Base-by-base conservation (phyloP, 768 basidiomycete genomes). In the Mycena venus region DNA sequence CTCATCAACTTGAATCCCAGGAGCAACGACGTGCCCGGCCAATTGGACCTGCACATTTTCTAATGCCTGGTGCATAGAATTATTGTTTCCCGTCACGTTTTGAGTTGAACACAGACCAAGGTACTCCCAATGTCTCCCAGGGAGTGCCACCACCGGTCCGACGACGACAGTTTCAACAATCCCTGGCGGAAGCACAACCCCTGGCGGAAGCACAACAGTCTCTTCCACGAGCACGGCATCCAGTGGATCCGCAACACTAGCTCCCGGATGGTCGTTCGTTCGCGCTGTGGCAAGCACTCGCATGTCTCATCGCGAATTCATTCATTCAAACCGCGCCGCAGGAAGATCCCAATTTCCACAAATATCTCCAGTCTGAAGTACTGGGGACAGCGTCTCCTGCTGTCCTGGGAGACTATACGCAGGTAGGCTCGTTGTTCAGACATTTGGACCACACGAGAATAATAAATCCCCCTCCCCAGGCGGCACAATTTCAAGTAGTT, bases 261-360 rank as follows among this genome's bases (percentile, higher is more conserved):
- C 81, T 9, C 79, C 90, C 15, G 87, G 87, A 8, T 86, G 88
- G 72, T 88, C 88, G 11, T 91, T 90, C 84, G 89, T 92, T 74
- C 88, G 90, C 70, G 88, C 90, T 11, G 90, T 90, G 25, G 89
- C 90, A 78, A 68, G 88, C 82, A 15, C 25, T 4, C 27, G 27
- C 21, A 36, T 3, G 31, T 44, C 49, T 36, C 17, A 64, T 6
- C 6, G 38, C 53, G 23, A 19, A 27, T 44, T 36, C 4, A 8
- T 14, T 27, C 25, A 40, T 21, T 53, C 47, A 25, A 75, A 14
- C 58, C 60, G 31, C 10, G 25, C 58, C 6, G 12, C 71, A 91
- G 89, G 88, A 86, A 70, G 87, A 85, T 40, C 90, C 90, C 4
- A 89, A 91, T 81, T 91, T 90, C 87, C 91, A 90, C 81, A 85